Evolutionary conservation across 768 basidiomycete species (phyloP), one percentile per base, ranked within the genome.

Genomic region (Trametes cubensis): DNA sequence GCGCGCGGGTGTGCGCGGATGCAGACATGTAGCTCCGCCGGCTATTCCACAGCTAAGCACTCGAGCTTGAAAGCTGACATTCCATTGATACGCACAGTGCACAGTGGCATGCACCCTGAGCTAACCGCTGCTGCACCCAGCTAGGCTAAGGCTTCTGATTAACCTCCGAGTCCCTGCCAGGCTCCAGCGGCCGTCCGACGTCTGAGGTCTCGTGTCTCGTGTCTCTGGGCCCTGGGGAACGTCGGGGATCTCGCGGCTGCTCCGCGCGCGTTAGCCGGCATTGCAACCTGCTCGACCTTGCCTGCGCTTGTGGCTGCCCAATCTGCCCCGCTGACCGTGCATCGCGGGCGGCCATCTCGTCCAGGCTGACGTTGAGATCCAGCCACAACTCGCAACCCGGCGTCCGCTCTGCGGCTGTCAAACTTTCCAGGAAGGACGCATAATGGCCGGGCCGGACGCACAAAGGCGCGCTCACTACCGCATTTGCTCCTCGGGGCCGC

Each of bases 1-100:
- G 11, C 39, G 15, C 28, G 28, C 28, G 28, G 28, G 17, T 17
- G 42, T n/a, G 18, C 11, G 28, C 49, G 39, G 55, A 38, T 58
- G 61, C 30, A 51, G 50, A 57, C 42, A 28, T 52, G 25, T 52
- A 57, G 55, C 48, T 62, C 61, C 61, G 61, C 55, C 55, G 51
- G 49, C 61, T 55, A 60, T 42, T 2, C 28, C 28, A 4, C 28
- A 30, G 28, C 34, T 34, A 34, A 34, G 6, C 34, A 34, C 34
- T 34, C 10, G 34, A 34, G 2, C 2, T 34, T 34, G n/a, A n/a
- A n/a, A n/a, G n/a, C n/a, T n/a, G n/a, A n/a, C n/a, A n/a, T n/a
- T n/a, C n/a, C n/a, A n/a, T n/a, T n/a, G n/a, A n/a, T n/a, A n/a
- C n/a, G n/a, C n/a, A n/a, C n/a, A n/a, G n/a, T 34, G 34, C 34